A percentile compares a stretch with the other conserved stretches of the same genome.
Evolutionary conservation across 129 eudicot genomes (phyloP).

Genomic region (Kitagawia praeruptora): DNA sequence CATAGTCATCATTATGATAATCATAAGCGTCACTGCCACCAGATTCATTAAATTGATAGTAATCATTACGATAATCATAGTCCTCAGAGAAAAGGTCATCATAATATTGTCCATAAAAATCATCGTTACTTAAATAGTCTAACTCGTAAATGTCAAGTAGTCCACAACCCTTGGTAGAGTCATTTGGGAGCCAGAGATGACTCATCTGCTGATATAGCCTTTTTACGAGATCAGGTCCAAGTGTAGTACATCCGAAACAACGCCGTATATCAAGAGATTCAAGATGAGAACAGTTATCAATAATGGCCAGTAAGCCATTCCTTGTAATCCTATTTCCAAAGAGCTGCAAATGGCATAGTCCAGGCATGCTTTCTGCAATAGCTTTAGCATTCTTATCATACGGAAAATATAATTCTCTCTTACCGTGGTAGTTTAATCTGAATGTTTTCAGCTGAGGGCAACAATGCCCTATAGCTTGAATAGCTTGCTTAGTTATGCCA

Average conservation of each 20-base stretch:
- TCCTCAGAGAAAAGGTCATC: slow-evolving; percentile 31
- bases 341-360: slow-evolving; percentile 44
- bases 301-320: slow-evolving; percentile 52
- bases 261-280: slow-evolving; percentile 64
- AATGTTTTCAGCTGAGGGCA: slow-evolving; percentile 52
- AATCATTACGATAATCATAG: no score
- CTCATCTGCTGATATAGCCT: slow-evolving; percentile 37
- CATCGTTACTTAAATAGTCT: slow-evolving; percentile 32
- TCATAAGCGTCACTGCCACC: background rate
- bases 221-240: slow-evolving; percentile 35
- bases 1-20: background rate
- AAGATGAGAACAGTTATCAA: slow-evolving; percentile 45
- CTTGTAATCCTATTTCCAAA: slow-evolving; percentile 54
- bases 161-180: slow-evolving; percentile 36
- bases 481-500: slow-evolving; percentile 14
- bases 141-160: slow-evolving; percentile 19
- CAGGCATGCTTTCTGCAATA: slow-evolving; percentile 57
- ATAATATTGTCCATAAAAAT: slow-evolving; percentile 31
- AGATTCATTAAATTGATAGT: no score
- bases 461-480: slow-evolving; percentile 23
- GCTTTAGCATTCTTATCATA: slow-evolving; percentile 45
- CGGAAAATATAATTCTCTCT: slow-evolving; percentile 14
- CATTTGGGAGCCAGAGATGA: slow-evolving; percentile 39
- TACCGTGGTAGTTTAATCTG: slow-evolving; percentile 26
- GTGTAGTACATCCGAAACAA: slow-evolving; percentile 37